A percentile compares a stretch with the other conserved stretches of the same genome.
Evolutionary conservation across 352 stramenopile species (phyloP).

Genomic region (Globisporangium spiculum): DNA sequence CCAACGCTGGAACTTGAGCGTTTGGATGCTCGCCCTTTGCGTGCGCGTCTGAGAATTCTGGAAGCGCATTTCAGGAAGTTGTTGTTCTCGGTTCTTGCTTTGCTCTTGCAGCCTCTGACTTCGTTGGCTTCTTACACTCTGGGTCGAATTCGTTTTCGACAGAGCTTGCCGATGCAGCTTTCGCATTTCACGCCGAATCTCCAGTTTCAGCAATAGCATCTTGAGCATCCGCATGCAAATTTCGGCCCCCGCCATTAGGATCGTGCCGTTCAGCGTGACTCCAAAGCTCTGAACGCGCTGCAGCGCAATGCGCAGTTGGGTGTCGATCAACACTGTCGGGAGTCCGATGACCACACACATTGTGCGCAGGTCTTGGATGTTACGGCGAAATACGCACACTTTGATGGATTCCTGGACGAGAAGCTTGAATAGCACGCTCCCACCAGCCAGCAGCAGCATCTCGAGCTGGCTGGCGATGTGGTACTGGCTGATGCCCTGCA

Average conservation of each 20-base stretch:
- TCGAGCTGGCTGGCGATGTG: background rate
- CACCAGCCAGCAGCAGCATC: slow-evolving; percentile 11
- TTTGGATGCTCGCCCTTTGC: background rate
- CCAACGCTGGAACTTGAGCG: slow-evolving; percentile 8
- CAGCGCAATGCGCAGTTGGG: slow-evolving; percentile 23
- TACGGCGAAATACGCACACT: slow-evolving; percentile 19
- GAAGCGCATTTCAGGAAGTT: background rate
- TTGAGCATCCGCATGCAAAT: slow-evolving; percentile 26
- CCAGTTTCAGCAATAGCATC: slow-evolving; percentile 13
- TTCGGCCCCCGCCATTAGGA: slow-evolving; percentile 25
- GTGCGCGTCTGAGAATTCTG: background rate
- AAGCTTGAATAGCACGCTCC: slow-evolving; percentile 17
- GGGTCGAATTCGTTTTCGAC: background rate
- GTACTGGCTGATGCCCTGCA: slow-evolving; percentile 9
- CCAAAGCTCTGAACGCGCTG: slow-evolving; percentile 15
- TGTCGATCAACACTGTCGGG: slow-evolving; percentile 27
- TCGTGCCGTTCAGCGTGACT: slow-evolving; percentile 18
- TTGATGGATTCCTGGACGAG: slow-evolving; percentile 23
- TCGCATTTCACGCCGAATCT: slow-evolving; percentile 10
- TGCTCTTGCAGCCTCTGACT: background rate
- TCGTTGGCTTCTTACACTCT: background rate
- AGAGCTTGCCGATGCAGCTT: background rate
- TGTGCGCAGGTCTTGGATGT: slow-evolving; percentile 11
- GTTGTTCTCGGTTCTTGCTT: background rate
- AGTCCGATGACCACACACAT: slow-evolving; percentile 26